Base-by-base conservation (phyloP, 139 green algal species). In the Chlamydomonas asymmetrica region DNA sequence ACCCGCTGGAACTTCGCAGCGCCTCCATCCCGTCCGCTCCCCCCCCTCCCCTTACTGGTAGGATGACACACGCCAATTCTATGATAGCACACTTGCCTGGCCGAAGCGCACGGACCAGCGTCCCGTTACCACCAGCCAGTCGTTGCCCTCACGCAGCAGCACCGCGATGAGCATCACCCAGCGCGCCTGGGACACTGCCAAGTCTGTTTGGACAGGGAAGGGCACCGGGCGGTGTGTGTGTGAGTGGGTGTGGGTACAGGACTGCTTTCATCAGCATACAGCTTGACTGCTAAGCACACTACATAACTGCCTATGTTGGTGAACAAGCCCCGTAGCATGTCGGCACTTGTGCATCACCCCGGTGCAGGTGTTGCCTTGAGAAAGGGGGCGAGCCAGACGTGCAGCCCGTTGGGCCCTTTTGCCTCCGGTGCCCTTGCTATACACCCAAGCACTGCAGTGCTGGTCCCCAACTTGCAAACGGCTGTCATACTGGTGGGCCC, bases 31-130 rank as follows among this genome's bases (percentile, higher is more conserved):
- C n/a, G n/a, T n/a, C n/a, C n/a, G n/a, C n/a, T n/a, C n/a, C n/a
- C n/a, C n/a, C n/a, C n/a, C n/a, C n/a, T n/a, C n/a, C n/a, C n/a
- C n/a, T n/a, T n/a, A n/a, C n/a, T n/a, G n/a, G n/a, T n/a, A n/a
- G n/a, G n/a, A n/a, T n/a, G n/a, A n/a, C n/a, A n/a, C n/a, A n/a
- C n/a, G n/a, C n/a, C n/a, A n/a, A n/a, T n/a, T n/a, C n/a, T n/a
- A n/a, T n/a, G n/a, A n/a, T n/a, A n/a, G n/a, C n/a, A n/a, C n/a
- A n/a, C n/a, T n/a, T n/a, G n/a, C n/a, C n/a, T 54, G 63, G 23
- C 38, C 63, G 39, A 69, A 54, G 63, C 63, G 63, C 5, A 69
- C 39, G 25, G 27, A 3, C 63, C 63, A 69, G 25, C 63, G 63
- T 23, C 38, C 63, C 25, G 63, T 38, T 39, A 69, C 38, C 23